Evolutionary conservation across 2,329 filamentous ascomycete genomes (phyloP), one percentile per base, ranked within the genome.

Genomic region (Alternaria arbusti): DNA sequence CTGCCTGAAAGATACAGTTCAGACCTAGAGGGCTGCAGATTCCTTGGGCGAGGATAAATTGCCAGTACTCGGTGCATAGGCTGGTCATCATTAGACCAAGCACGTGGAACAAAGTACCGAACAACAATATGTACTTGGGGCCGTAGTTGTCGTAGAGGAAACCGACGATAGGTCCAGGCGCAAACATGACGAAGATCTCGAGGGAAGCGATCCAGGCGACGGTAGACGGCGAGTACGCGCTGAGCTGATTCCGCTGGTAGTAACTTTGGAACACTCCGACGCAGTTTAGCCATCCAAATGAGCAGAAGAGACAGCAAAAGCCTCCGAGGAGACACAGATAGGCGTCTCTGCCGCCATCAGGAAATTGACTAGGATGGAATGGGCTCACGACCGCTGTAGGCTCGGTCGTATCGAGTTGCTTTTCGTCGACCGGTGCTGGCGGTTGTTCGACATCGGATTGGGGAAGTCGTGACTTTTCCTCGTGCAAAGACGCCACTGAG

Each of bases 21-120:
- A 84, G 78, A 25, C 81, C 81, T 8, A 84, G 81, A 1, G 86
- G 86, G 47, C 85, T 80, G 45, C 84, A 81, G 20, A 84, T 84
- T 5, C 84, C 84, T 65, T 89, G 86, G 0, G 85, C 80, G 6
- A 88, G 83, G 51, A 87, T 74, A 70, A 87, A 84, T 40, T 87
- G 86, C 65, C 84, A 87, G 72, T 86, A 87, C 59, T 86, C 69
- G 0, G 79, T 85, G 57, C 82, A 88, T 61, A 90, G 75, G 8
- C 83, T 86, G 0, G 86, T 82, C 87, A 90, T 89, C 86, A 91
- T 89, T 6, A 90, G 71, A 3, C 86, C 85, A 58, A 90, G 86
- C 15, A 90, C 84, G 59, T 89, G 86, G 32, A 88, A 72, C 56
- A 89, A 76, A 0, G 82, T 84, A 15, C 88, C 88, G 12, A 74